Evolutionary conservation across 768 basidiomycete genomes (phyloP).

Genomic region (Mycena belliarum): DNA sequence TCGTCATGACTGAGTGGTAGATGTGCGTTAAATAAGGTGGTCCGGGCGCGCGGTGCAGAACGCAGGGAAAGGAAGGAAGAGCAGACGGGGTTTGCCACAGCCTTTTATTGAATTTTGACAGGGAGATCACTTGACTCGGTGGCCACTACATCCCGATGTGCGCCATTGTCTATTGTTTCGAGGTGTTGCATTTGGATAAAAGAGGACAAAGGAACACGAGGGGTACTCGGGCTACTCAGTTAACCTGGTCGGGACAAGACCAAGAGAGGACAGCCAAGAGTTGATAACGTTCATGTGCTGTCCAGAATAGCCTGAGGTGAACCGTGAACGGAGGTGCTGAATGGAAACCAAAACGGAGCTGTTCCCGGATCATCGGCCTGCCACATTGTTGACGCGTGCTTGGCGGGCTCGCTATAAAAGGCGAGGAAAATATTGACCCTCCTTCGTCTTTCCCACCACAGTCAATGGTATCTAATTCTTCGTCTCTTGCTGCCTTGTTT

Average conservation of each 20-base stretch:
- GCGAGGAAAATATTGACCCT: background rate
- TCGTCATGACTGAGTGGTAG: background rate
- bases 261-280: too few relatives aligned
- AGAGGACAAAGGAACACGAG: background rate
- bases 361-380: too few relatives aligned
- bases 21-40: too few relatives aligned
- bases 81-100: background rate
- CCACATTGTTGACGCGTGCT: too few relatives aligned
- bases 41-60: too few relatives aligned
- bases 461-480: background rate
- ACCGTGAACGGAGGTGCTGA: too few relatives aligned
- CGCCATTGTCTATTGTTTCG: background rate
- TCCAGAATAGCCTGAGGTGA: too few relatives aligned
- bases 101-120: background rate
- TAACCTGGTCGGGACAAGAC: too few relatives aligned
- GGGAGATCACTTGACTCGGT: slow-evolving; percentile 8
- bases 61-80: background rate
- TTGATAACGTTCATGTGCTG: too few relatives aligned
- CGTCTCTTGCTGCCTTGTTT: background rate
- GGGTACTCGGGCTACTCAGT: too few relatives aligned
- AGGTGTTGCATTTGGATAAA: background rate
- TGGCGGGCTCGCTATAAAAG: too few relatives aligned
- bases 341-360: too few relatives aligned
- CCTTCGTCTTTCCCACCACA: background rate
- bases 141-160: background rate